Conservation (phyloP, 176 grass and related monocot species). For the Musa beccarii region DNA sequence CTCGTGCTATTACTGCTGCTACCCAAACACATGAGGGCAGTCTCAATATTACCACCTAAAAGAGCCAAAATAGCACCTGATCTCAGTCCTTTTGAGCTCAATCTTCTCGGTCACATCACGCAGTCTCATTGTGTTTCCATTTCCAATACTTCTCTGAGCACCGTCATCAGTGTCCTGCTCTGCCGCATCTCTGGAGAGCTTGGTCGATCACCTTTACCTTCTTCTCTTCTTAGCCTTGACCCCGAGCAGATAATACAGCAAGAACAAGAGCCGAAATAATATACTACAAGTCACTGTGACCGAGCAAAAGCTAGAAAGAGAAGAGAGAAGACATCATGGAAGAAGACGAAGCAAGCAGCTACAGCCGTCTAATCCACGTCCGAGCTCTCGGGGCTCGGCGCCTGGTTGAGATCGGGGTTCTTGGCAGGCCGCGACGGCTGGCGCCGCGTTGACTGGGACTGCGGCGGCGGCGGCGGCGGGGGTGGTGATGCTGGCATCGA, state of each 20-base stretch:
- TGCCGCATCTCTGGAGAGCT: neutral
- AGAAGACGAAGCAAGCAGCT: neutral
- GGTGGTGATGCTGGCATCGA: conserved; percentile 11
- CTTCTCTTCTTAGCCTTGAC: neutral
- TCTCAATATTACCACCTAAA: too few species aligned
- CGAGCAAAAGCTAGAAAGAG: neutral
- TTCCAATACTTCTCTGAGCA: too few species aligned
- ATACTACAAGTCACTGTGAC: neutral
- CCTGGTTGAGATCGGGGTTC: conserved; percentile 85
- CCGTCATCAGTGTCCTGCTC: neutral
- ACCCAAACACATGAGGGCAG: too few species aligned
- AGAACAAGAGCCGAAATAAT: neutral
- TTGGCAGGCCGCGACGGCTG: conserved; percentile 2
- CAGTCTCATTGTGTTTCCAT: too few species aligned
- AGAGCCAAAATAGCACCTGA: too few species aligned
- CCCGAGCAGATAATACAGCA: too few species aligned
- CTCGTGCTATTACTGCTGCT: too few species aligned
- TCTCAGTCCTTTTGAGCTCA: too few species aligned
- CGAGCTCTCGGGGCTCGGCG: conserved; percentile 72
- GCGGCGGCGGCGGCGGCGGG: conserved; percentile 10
- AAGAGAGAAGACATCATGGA: neutral
- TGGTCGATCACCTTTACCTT: neutral
- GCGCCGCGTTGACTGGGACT: conserved; percentile 14
- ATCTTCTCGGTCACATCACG: too few species aligned
- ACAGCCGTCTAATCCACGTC: conserved; percentile 33